Conservation (phyloP, 768 basidiomycete species). For the Podaxis sp. region DNA sequence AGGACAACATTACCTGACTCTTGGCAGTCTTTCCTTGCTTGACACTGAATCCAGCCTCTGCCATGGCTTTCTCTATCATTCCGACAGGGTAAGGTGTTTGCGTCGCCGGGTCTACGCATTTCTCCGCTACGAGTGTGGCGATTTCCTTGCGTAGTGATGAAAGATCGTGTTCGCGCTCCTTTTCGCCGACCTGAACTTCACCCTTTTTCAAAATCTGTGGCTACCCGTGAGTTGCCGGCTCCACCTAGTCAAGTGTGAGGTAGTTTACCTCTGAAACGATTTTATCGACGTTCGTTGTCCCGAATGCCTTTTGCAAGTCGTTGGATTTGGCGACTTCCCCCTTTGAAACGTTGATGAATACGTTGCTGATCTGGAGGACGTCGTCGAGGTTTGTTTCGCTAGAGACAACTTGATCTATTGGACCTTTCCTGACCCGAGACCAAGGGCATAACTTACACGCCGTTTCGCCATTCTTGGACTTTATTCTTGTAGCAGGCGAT, state of each 20-base stretch:
- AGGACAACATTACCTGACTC: constrained; percentile 65
- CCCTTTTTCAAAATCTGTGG: constrained; percentile 89
- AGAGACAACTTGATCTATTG: not conserved
- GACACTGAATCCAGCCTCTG: constrained; percentile 90
- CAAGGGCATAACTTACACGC: constrained; percentile 57
- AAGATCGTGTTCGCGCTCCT: constrained; percentile 92
- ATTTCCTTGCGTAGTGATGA: constrained; percentile 83
- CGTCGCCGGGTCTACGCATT: constrained; percentile 91
- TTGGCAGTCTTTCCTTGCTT: constrained; percentile 89
- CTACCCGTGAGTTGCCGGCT: not conserved
- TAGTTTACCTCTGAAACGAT: constrained; percentile 74
- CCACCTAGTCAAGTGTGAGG: constrained; percentile 7
- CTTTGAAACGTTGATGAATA: constrained; percentile 95
- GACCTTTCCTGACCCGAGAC: not conserved
- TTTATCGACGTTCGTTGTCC: constrained; percentile 65
- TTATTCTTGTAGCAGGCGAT: constrained; percentile 99
- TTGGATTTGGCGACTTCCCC: constrained; percentile 88
- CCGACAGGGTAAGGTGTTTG: constrained; percentile 89
- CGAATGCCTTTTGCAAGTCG: constrained; percentile 92
- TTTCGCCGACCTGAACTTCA: constrained; percentile 95
- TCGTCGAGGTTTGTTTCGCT: constrained; percentile 94
- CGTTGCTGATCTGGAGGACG: constrained; percentile 93
- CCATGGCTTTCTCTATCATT: constrained; percentile 98
- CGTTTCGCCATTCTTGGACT: constrained; percentile 93
- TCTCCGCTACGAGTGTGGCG: constrained; percentile 90